phyloP scores from a whole-genome alignment of 176 grass and related monocot genomes.

The Zea mays region Zm-B73-REFERENCE-NAM-5.0 NC_050105.1:114498001-114498500 shows the following conservation, averaged over 20 bases:
- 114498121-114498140: neutral
- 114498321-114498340: neutral
- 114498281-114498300: neutral
- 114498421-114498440: too few relatives aligned
- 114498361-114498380: neutral
- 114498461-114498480: too few relatives aligned
- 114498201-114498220: neutral
- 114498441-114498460: too few relatives aligned
- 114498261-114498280: neutral
- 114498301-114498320: neutral
- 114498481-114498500: too few relatives aligned
- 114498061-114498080: neutral
- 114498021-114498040: neutral
- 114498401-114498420: neutral
- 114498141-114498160: neutral
- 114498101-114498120: neutral
- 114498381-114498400: neutral
- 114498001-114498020: neutral
- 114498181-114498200: neutral
- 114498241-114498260: too few relatives aligned
- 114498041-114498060: neutral
- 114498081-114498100: neutral
- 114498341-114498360: neutral
- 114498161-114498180: neutral
- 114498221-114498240: neutral